phyloP scores from a whole-genome alignment of 257 asterid species.

The Apocynum venetum region DNA sequence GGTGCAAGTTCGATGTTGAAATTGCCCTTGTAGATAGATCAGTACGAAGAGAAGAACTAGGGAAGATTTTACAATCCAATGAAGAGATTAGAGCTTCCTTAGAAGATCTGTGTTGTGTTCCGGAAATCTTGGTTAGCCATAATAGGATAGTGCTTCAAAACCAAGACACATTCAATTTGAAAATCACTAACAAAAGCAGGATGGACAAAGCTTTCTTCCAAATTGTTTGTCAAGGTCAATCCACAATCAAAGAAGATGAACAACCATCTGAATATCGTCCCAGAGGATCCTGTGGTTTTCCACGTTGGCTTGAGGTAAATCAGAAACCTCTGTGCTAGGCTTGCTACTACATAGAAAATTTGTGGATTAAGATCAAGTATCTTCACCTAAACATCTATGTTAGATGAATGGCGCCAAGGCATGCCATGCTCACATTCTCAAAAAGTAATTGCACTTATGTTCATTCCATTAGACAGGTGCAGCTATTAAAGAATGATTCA shows the following conservation, averaged over 20 bases:
- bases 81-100: constrained; percentile 37
- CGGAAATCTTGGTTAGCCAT: constrained; percentile 55
- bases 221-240: constrained; percentile 74
- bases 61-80: constrained; percentile 50
- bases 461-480: not conserved
- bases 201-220: constrained; percentile 55
- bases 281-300: constrained; percentile 74
- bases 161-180: constrained; percentile 61
- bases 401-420: too few relatives aligned
- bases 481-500: not conserved
- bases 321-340: not conserved
- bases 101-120: constrained; percentile 56
- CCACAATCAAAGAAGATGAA: constrained; percentile 48
- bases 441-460: not conserved
- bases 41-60: constrained; percentile 70
- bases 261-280: constrained; percentile 46
- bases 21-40: constrained; percentile 81
- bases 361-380: not conserved
- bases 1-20: constrained; percentile 78
- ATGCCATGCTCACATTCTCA: not conserved
- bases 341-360: not conserved
- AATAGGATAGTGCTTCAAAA: constrained; percentile 54
- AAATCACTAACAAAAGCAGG: constrained; percentile 65
- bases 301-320: constrained; percentile 93
- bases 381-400: too few relatives aligned